These are phyloP conservation scores for Agapanthus africanus DNA, from an alignment of 106 monocot species.

Conservation along the genomic window DNA sequence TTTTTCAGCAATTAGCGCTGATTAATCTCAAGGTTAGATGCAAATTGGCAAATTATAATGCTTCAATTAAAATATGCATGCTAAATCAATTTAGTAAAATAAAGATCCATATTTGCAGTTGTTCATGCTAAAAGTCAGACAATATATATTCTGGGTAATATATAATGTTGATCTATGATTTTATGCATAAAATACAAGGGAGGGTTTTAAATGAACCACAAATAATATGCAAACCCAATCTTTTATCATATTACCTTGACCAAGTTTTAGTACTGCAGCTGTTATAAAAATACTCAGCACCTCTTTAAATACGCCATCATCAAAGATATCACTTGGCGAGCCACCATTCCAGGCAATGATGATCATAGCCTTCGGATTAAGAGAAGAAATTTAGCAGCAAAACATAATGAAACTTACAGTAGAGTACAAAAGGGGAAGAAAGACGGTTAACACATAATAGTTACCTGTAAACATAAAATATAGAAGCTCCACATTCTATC, in stretches of 20 bases:
- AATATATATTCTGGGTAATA: too few relatives aligned
- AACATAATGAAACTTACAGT: neutral
- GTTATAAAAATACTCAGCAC: slow-evolving; percentile 87
- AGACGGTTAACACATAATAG: neutral
- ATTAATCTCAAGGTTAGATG: too few relatives aligned
- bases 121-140: too few relatives aligned
- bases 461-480: slow-evolving; percentile 72
- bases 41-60: too few relatives aligned
- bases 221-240: neutral
- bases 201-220: too few relatives aligned
- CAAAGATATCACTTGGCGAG: slow-evolving; percentile 49
- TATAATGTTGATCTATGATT: too few relatives aligned
- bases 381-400: neutral
- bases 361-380: slow-evolving; percentile 59
- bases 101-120: too few relatives aligned
- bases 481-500: slow-evolving; percentile 91
- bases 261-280: slow-evolving; percentile 67
- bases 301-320: slow-evolving; percentile 54
- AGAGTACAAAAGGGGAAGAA: neutral
- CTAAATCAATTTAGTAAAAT: too few relatives aligned
- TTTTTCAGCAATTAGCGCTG: too few relatives aligned
- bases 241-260: slow-evolving; percentile 39
- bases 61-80: too few relatives aligned
- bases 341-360: slow-evolving; percentile 86
- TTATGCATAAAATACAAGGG: too few relatives aligned